phyloP scores from a whole-genome alignment of 495 filamentous ascomycete genomes.

The Xylaria longipes region DNA sequence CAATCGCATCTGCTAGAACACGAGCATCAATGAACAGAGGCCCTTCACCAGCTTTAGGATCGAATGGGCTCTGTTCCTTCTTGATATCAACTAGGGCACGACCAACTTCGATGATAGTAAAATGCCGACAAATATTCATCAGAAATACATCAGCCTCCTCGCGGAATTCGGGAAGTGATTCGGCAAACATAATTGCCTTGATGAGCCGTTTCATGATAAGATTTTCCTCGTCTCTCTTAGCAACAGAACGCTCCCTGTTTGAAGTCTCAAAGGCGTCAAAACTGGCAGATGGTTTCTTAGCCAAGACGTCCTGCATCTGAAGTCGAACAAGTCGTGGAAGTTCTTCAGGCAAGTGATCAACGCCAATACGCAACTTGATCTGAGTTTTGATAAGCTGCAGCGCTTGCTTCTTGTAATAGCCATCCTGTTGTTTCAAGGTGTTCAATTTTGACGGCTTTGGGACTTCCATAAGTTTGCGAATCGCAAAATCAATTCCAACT shows the following conservation, averaged over 20 bases:
- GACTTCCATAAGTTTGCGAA: conserved; percentile 81
- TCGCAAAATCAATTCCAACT: conserved; percentile 86
- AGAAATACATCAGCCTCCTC: conserved; percentile 74
- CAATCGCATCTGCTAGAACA: conserved; percentile 86
- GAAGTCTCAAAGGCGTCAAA: conserved; percentile 70
- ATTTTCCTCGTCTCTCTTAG: conserved; percentile 86
- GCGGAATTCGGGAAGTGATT: conserved; percentile 79
- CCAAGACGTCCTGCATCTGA: conserved; percentile 83
- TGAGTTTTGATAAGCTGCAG: conserved; percentile 84
- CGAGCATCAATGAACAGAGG: conserved; percentile 81
- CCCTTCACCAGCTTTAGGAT: conserved; percentile 85
- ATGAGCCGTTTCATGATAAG: conserved; percentile 80
- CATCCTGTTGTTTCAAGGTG: conserved; percentile 71
- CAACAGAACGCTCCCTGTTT: conserved; percentile 79
- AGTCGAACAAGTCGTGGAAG: conserved; percentile 82
- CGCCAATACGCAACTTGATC: conserved; percentile 86
- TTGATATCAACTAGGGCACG: conserved; percentile 76
- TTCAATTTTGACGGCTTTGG: conserved; percentile 61
- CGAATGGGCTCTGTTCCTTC: conserved; percentile 74
- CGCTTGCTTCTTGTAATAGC: conserved; percentile 92
- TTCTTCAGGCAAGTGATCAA: conserved; percentile 88
- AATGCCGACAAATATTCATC: conserved; percentile 82
- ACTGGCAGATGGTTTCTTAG: conserved; percentile 66
- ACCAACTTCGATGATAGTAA: conserved; percentile 89
- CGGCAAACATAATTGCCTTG: conserved; percentile 85